Evolutionary conservation across 2,329 filamentous ascomycete species (phyloP).

Genomic region (Thielaviopsis punctulata): DNA sequence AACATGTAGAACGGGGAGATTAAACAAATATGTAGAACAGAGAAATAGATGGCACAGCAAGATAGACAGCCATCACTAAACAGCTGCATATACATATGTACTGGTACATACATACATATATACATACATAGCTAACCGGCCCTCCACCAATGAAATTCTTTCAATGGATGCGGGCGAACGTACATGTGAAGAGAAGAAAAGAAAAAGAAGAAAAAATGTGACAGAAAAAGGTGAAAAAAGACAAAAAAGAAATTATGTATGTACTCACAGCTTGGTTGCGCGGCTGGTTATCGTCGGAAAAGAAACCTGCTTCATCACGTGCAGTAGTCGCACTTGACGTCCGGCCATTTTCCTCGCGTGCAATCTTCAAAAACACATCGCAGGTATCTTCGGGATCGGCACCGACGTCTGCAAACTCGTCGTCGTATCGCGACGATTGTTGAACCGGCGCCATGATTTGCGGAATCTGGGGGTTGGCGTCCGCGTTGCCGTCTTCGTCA

Average conservation of each 20-base stretch:
- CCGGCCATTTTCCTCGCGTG: conserved; percentile 31
- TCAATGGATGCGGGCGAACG: not conserved
- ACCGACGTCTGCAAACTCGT: conserved; percentile 16
- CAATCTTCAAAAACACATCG: conserved; percentile 42
- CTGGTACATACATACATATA: no score
- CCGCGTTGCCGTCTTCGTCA: conserved; percentile 28
- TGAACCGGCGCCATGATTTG: conserved; percentile 4
- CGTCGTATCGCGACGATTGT: not conserved
- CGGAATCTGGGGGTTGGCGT: conserved; percentile 17
- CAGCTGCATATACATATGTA: no score
- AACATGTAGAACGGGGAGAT: no score
- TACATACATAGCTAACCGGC: not conserved
- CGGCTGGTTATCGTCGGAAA: conserved; percentile 8
- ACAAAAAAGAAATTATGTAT: conserved; percentile 6
- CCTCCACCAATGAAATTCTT: not conserved
- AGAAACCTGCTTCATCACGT: conserved; percentile 16
- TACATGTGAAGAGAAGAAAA: conserved; percentile 2
- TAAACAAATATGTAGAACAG: no score
- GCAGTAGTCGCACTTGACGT: conserved; percentile 21
- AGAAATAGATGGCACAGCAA: not conserved
- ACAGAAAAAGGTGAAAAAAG: conserved; percentile 2
- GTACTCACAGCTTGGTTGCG: conserved; percentile 24
- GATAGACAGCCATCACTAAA: not conserved
- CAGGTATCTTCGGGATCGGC: conserved; percentile 34
- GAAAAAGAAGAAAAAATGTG: conserved; percentile 11